A percentile compares a stretch with the other conserved stretches of the same genome.
phyloP scores from a whole-genome alignment of 1,284 basidiomycete species.

The Rhodotorula sp. region DNA sequence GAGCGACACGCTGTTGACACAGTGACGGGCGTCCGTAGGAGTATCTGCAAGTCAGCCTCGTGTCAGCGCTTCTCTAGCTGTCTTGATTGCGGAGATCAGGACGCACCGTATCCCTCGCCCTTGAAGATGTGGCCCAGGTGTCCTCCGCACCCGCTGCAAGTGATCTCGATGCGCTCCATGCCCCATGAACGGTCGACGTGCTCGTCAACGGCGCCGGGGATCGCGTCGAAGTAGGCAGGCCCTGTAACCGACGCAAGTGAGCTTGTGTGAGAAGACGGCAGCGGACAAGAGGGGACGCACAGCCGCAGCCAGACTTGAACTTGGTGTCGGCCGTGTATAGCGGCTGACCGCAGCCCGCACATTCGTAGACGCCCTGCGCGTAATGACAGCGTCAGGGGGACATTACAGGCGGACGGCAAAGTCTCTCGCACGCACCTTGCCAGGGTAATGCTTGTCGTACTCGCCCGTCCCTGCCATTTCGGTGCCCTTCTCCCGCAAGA shows the following conservation, averaged over 20 bases:
- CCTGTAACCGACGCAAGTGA: background rate
- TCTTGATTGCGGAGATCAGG: too few relatives aligned
- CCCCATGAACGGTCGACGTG: conserved; percentile 50
- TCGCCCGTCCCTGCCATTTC: conserved; percentile 49
- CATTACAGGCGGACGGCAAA: too few relatives aligned
- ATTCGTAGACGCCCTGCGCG: conserved; percentile 37
- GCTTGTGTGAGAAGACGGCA: too few relatives aligned
- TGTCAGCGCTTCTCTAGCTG: too few relatives aligned
- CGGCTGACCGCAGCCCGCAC: conserved; percentile 33
- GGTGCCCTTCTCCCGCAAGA: conserved; percentile 51
- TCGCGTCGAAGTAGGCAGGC: conserved; percentile 51
- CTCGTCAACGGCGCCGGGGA: conserved; percentile 46
- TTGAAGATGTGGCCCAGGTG: conserved; percentile 51
- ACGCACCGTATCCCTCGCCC: conserved; percentile 3
- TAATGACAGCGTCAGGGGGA: too few relatives aligned
- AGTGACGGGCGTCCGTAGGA: conserved; percentile 37
- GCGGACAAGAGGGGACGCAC: conserved; percentile 20
- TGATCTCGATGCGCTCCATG: conserved; percentile 51
- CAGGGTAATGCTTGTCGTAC: conserved; percentile 49
- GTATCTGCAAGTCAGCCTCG: conserved; percentile 6
- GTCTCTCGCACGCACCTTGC: conserved; percentile 29
- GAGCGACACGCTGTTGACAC: conserved; percentile 38
- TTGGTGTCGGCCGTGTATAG: conserved; percentile 38
- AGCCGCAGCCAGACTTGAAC: conserved; percentile 52
- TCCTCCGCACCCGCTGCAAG: conserved; percentile 50